These are phyloP conservation scores for Termitomyces sp. DNA, from an alignment of 768 basidiomycete species.

Conservation along the genomic window DNA sequence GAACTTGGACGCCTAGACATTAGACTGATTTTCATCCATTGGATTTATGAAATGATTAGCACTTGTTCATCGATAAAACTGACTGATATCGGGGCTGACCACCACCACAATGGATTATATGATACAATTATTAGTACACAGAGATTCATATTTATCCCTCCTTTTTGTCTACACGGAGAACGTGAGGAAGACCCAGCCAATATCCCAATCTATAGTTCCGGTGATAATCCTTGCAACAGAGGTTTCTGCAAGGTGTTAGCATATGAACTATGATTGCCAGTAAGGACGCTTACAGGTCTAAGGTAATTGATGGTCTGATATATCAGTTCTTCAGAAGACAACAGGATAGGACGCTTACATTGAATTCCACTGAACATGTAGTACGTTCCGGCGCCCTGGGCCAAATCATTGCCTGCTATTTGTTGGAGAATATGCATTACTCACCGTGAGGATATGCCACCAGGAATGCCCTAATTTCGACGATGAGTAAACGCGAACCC, in stretches of 20 bases:
- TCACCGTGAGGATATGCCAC: constrained; percentile 68
- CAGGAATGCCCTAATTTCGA: constrained; percentile 54
- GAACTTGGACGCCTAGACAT: constrained; percentile 3
- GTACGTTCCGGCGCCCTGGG: constrained; percentile 44
- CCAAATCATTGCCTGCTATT: neutral
- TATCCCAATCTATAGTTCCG: constrained; percentile 39
- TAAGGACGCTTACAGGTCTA: constrained; percentile 37
- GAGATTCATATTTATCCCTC: constrained; percentile 8
- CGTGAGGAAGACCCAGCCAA: constrained; percentile 42
- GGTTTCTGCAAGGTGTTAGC: constrained; percentile 25
- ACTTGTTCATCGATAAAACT: neutral
- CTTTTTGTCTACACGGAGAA: constrained; percentile 27
- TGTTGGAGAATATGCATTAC: constrained; percentile 10
- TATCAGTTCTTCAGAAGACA: neutral
- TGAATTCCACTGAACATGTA: constrained; percentile 47
- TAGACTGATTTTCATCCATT: neutral
- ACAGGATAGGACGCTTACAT: constrained; percentile 28
- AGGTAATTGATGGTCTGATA: neutral
- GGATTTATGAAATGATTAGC: neutral
- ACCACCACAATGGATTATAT: neutral
- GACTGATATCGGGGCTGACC: neutral
- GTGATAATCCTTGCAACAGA: constrained; percentile 57
- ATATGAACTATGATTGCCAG: constrained; percentile 3
- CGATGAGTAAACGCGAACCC: neutral
- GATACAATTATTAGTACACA: neutral